A percentile compares a stretch with the other conserved stretches of the same genome.
These are phyloP conservation scores for Rhizoclosmatium globosum DNA, from an alignment of 192 early-diverging fungal genomes.

Conservation along the genomic window DNA sequence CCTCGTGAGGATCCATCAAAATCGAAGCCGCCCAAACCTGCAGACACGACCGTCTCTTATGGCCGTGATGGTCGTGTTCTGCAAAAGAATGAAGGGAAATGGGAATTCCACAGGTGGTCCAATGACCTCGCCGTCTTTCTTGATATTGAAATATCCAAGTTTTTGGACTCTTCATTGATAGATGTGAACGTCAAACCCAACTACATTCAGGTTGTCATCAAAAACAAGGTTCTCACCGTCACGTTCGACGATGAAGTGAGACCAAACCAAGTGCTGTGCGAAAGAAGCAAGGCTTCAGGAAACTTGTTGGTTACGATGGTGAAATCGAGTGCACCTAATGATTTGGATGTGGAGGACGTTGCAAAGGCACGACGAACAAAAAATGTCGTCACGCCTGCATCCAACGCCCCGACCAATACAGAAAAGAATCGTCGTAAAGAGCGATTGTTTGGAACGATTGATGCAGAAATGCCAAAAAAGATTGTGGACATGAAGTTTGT, in stretches of 20 bases:
- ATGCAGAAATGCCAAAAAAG: not conserved
- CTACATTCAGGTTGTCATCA: constrained; percentile 53
- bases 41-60: constrained; percentile 22
- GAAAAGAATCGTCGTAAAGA: constrained; percentile 36
- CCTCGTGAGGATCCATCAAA: constrained; percentile 2
- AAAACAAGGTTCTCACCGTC: constrained; percentile 64
- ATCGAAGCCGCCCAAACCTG: constrained; percentile 25
- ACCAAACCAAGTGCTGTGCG: constrained; percentile 49
- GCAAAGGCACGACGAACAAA: constrained; percentile 14
- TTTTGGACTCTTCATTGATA: constrained; percentile 59
- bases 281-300: constrained; percentile 59
- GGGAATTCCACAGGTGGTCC: constrained; percentile 35
- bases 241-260: constrained; percentile 52
- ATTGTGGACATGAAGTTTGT: constrained; percentile 35
- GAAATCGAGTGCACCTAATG: constrained; percentile 34
- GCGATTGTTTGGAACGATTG: constrained; percentile 18
- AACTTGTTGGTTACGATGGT: constrained; percentile 56
- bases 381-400: constrained; percentile 7
- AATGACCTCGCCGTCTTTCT: constrained; percentile 21
- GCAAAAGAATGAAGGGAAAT: constrained; percentile 67
- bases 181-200: constrained; percentile 57
- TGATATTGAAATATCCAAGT: constrained; percentile 58
- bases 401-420: not conserved
- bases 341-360: constrained; percentile 3
- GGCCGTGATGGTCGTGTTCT: constrained; percentile 56